Conservation (phyloP, 306 rosid species). For the Abrus pulchellus region DNA sequence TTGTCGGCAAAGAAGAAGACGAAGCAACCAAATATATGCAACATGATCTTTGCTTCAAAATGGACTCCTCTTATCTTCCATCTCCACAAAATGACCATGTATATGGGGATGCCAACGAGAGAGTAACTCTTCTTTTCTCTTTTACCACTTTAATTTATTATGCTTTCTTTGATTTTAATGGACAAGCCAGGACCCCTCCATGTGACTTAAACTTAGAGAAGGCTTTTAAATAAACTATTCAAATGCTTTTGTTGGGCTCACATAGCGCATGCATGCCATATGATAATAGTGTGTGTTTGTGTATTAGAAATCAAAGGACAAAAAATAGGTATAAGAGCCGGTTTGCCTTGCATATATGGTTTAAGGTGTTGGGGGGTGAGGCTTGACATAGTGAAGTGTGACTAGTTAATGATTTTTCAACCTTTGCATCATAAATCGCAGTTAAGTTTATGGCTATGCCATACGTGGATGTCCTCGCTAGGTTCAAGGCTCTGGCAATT, state of each 20-base stretch:
- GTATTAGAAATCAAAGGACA: background rate
- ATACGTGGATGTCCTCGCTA: too few species aligned
- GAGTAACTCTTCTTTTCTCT: constrained; percentile 41
- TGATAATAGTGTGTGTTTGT: too few species aligned
- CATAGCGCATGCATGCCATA: background rate
- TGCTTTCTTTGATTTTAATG: constrained; percentile 63
- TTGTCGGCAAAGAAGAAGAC: constrained; percentile 51
- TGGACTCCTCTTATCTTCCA: constrained; percentile 13
- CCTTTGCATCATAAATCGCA: constrained; percentile 24
- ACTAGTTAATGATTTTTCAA: constrained; percentile 48
- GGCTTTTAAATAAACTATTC: constrained; percentile 49
- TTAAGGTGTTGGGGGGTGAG: constrained; percentile 44
- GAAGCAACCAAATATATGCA: background rate
- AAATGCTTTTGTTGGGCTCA: constrained; percentile 54
- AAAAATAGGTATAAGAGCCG: background rate
- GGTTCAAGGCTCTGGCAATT: too few species aligned
- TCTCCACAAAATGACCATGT: constrained; percentile 44
- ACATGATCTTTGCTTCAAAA: constrained; percentile 10
- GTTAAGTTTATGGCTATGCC: constrained; percentile 6
- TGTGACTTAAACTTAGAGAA: constrained; percentile 51
- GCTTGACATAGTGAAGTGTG: constrained; percentile 51
- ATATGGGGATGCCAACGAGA: constrained; percentile 53
- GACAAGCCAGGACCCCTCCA: constrained; percentile 70
- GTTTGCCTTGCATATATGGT: constrained; percentile 39
- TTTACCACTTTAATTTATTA: constrained; percentile 46